Evolutionary conservation across 768 basidiomycete genomes (phyloP), one percentile per base, ranked within the genome.

Genomic region (Pleurotus cornucopiae): DNA sequence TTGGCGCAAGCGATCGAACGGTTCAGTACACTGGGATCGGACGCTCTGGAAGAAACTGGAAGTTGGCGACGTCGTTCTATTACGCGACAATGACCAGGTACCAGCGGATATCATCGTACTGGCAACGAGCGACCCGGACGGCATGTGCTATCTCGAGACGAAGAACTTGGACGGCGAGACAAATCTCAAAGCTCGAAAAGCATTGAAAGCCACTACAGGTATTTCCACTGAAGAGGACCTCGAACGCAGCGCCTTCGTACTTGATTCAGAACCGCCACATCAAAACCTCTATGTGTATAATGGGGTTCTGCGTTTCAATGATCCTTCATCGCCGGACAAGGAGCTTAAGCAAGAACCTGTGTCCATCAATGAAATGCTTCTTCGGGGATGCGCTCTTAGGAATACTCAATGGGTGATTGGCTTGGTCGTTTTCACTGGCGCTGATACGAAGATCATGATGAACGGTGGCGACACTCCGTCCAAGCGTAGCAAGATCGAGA

Each of bases 11-110:
- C 83, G 81, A 38, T 72, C 81, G 2, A 75, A 75, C 2, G 93
- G 93, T 0, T 81, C 85, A 3, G 86, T 92, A 2, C 77, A 79
- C 23, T 98, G 96, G 96, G 94, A 98, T 66, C 77, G 96, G 55
- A 98, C 96, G 12, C 74, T 98, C 1, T 98, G 96, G 96, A 98
- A 98, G 78, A 98, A 98, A 76, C 78, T 98, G 44, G 94, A 97
- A 66, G 94, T 98, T 9, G 96, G 96, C n/a, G 96, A 98, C 66
- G 72, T 98, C 18, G 91, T 98, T 26, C 74, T 98, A 6, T 76
- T 98, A 34, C 76, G 88, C 57, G 94, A 98, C 61, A 90, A 98
- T 69, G 96, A 98, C 49, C 96, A 97, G 71, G 89, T 98, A 11
- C 96, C 96, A 0, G 96, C 96, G 6, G 96, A 99, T 65, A 88